These are phyloP conservation scores for Penicillium verhagenii DNA, from an alignment of 495 filamentous ascomycete species.

Conservation along the genomic window DNA sequence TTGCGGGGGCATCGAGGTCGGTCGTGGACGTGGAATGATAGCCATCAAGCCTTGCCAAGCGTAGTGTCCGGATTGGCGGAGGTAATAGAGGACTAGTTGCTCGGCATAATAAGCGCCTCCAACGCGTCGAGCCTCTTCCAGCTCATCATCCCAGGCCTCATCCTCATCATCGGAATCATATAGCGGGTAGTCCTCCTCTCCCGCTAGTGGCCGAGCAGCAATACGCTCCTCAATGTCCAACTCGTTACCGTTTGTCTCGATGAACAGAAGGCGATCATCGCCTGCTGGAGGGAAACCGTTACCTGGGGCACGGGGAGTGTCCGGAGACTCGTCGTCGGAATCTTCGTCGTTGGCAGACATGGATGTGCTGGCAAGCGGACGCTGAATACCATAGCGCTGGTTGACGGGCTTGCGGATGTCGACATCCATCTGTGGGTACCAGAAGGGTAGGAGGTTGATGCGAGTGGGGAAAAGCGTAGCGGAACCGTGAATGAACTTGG, in stretches of 20 bases:
- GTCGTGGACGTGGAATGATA: constrained; percentile 57
- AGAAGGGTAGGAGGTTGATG: constrained; percentile 91
- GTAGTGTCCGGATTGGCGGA: constrained; percentile 36
- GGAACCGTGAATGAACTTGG: constrained; percentile 97
- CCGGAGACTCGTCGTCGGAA: constrained; percentile 55
- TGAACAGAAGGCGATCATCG: constrained; percentile 33
- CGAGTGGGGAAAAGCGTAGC: constrained; percentile 81
- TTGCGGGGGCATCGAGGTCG: constrained; percentile 57
- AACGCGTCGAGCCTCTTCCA: constrained; percentile 70
- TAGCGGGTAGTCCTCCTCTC: constrained; percentile 71
- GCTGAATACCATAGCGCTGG: constrained; percentile 83
- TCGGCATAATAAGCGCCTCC: constrained; percentile 71
- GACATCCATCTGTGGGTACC: constrained; percentile 97
- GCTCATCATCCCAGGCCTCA: constrained; percentile 63
- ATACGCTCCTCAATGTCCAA: constrained; percentile 78
- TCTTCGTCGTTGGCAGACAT: constrained; percentile 74
- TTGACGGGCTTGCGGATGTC: constrained; percentile 93
- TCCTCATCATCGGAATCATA: constrained; percentile 93
- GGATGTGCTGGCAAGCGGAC: constrained; percentile 69
- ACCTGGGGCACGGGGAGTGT: neutral
- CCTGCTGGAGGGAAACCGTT: constrained; percentile 15
- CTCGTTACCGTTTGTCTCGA: constrained; percentile 45
- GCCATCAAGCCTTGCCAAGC: constrained; percentile 45
- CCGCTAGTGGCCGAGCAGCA: constrained; percentile 55
- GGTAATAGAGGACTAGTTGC: constrained; percentile 51